Base-by-base conservation (phyloP, 768 basidiomycete genomes). In the Boletus pseudopeckii region DNA sequence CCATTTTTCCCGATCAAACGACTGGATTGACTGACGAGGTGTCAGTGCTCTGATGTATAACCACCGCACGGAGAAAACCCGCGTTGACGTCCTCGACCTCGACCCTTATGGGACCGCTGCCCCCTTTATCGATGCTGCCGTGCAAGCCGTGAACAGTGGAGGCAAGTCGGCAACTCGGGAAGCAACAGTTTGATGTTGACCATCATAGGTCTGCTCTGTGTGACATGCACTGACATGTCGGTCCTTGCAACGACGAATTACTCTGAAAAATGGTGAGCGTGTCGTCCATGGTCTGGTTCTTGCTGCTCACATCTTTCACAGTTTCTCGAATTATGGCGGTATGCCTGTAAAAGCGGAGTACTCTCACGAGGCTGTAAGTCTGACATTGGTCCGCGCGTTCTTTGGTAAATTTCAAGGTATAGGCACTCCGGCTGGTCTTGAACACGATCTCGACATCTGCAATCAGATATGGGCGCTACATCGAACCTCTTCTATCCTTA, bases 41-140 rank as follows among this genome's bases (percentile, higher is more conserved):
- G 4, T 45, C 15, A 97, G 95, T 64, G 79, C 88, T 4, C 74
- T 94, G 47, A 93, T 99, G 91, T 98, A 97, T 66, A 80, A 79
- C 44, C 93, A 94, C 64, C 85, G 94, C 37, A 76, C 83, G 28
- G 85, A 85, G 48, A 79, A 76, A 43, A 72, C 77, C 11, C 83
- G 86, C 3, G 94, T 98, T 18, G 95, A 98, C 58, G 91, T 91
- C 28, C 85, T 99, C n/a, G 97, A 99, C 68, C 80, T 99, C 26
- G 97, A 99, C 68, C 97, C 97, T 0, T 99, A 98, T 64, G 97
- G 97, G 1, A 96, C 93, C 9, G 97, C 97, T 0, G 88, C 93
- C 5, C 97, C 96, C 3, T 99, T 99, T 68, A 87, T 99, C 26
- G 97, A 99, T 62, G 87, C 87, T 20, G 94, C 96, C 0, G 85